Base-by-base conservation (phyloP, 2,329 filamentous ascomycete species). In the Penicillium palitans region DNA sequence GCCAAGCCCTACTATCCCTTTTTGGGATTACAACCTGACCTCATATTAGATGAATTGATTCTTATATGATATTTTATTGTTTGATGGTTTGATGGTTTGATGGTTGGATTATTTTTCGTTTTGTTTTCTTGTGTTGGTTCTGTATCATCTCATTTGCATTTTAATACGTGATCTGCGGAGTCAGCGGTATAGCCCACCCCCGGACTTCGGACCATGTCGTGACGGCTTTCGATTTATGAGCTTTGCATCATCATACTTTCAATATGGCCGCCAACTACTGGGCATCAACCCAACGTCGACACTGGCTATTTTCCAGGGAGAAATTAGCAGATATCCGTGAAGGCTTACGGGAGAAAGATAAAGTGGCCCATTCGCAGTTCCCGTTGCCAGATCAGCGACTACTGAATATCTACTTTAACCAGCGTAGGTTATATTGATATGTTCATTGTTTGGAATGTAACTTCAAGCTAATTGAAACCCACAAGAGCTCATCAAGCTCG, bases 261-360 rank as follows among this genome's bases (percentile, higher is more conserved):
- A 52, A 29, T 31, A 97, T 97, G 93, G 91, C 93, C 35, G 90
- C 93, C 72, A 97, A 93, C 77, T 99, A 93, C 79, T 99, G 93
- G 93, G 89, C 91, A 64, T 98, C 95, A 55, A 95, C 91, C 27
- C 95, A 99, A 78, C 86, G 89, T 67, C 89, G 87, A 66, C 86
- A 90, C 79, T 99, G 95, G 95, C 89, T 91, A 57, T 96, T 96
- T 76, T 88, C 90, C 47, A 89, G 91, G 70, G 87, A 91, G 61
- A 87, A 93, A 72, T 83, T 99, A 53, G 84, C 86, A 15, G 83
- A 88, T 52, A 85, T 90, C 73, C 88, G 93, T 57, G 85, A 88
- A 71, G 86, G 86, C 68, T 85, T 96, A 45, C 89, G 90, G 69
- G 88, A 92, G 61, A 86, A 88, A 59, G 90, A 96, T 69, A 84